A percentile compares a stretch with the other conserved stretches of the same genome.
These are phyloP conservation scores for Pinus albicaulis DNA, from an alignment of 75 land plant species.

Conservation along the genomic window DNA sequence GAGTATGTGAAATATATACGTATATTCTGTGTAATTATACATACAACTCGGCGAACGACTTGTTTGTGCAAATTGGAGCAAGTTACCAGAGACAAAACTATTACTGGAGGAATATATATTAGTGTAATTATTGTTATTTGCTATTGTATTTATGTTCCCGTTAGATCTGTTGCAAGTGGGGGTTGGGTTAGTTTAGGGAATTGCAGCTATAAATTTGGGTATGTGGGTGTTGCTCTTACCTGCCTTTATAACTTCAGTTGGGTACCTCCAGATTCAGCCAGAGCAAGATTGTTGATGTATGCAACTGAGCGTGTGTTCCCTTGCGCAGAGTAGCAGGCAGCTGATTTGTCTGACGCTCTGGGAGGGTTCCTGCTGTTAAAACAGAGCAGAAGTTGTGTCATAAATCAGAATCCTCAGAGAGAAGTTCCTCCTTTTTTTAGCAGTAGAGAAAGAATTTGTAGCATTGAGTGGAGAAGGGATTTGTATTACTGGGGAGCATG, in stretches of 20 bases:
- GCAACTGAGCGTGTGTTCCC: not conserved
- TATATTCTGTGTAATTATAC: too few relatives aligned
- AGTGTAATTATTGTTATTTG: too few relatives aligned
- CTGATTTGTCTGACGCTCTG: not conserved
- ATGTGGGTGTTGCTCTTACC: not conserved
- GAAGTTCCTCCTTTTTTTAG: too few relatives aligned
- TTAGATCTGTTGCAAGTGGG: too few relatives aligned
- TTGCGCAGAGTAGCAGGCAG: not conserved
- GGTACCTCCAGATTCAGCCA: not conserved
- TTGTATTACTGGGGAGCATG: too few relatives aligned
- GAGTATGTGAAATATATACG: too few relatives aligned
- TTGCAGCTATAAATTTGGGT: not conserved
- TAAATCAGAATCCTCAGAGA: too few relatives aligned
- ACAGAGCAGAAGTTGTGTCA: too few relatives aligned
- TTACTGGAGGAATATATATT: not conserved
- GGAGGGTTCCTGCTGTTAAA: not conserved
- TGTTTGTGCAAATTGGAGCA: too few relatives aligned
- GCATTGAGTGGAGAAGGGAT: too few relatives aligned
- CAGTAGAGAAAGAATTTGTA: too few relatives aligned
- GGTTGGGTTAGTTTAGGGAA: not conserved
- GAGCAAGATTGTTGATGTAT: constrained; percentile 2
- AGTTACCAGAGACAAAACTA: not conserved
- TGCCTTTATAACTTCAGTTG: not conserved
- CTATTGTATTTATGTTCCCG: too few relatives aligned
- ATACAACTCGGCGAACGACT: not conserved